These are phyloP conservation scores for Candida sanyaensis DNA, from an alignment of 1,139 yeast genomes.

Conservation along the genomic window DNA sequence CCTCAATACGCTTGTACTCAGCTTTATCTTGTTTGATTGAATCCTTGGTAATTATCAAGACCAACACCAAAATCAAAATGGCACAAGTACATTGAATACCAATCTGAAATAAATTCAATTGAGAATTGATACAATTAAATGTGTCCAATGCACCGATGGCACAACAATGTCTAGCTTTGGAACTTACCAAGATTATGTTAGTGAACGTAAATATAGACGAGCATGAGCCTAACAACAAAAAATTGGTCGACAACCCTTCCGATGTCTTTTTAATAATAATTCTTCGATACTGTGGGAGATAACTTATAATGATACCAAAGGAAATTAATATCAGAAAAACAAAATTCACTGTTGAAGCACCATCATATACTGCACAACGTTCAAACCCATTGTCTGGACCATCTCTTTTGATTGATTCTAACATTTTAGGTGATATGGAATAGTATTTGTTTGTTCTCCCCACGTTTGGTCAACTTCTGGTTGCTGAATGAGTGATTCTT, in stretches of 20 bases:
- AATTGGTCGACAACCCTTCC: conserved; percentile 79
- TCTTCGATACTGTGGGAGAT: conserved; percentile 73
- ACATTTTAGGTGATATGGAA: neutral
- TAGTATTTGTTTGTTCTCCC: neutral
- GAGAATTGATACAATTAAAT: conserved; percentile 70
- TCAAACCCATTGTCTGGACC: conserved; percentile 13
- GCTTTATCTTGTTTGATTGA: conserved; percentile 48
- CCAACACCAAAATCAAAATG: conserved; percentile 56
- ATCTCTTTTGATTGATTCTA: neutral
- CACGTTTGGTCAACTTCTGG: neutral
- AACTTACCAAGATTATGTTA: conserved; percentile 64
- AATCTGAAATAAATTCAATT: conserved; percentile 70
- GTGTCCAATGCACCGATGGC: conserved; percentile 34
- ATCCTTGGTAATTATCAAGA: conserved; percentile 46
- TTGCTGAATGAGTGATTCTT: neutral
- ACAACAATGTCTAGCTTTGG: conserved; percentile 58
- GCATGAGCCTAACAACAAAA: conserved; percentile 69
- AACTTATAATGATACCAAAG: conserved; percentile 70
- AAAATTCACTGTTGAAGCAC: conserved; percentile 50
- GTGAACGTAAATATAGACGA: conserved; percentile 72
- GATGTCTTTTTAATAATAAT: conserved; percentile 62
- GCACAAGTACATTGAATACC: conserved; percentile 70
- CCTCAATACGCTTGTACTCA: conserved; percentile 45
- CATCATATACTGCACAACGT: conserved; percentile 42
- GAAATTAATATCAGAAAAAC: conserved; percentile 55